phyloP scores from a whole-genome alignment of 2,329 filamentous ascomycete species.

The Diplodia intermedia region DNA sequence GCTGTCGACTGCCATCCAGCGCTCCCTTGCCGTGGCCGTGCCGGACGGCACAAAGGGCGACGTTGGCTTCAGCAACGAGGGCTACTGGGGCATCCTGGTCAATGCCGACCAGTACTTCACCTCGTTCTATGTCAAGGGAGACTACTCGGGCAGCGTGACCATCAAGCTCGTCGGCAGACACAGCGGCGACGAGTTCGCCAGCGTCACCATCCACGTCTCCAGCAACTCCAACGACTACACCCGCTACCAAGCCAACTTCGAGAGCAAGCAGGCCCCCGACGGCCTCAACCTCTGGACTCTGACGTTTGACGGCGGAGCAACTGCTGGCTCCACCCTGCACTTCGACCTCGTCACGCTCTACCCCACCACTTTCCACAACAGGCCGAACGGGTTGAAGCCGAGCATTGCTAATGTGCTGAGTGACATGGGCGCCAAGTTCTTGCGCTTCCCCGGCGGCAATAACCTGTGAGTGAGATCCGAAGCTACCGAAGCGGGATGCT shows the following conservation, averaged over 20 bases:
- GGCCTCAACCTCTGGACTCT: constrained; percentile 32
- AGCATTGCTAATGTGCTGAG: constrained; percentile 27
- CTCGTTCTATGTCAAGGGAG: constrained; percentile 38
- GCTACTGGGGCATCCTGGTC: constrained; percentile 34
- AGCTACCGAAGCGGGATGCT: neutral
- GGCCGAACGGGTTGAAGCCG: constrained; percentile 29
- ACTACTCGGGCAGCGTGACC: constrained; percentile 40
- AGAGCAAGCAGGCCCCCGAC: constrained; percentile 28
- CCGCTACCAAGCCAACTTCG: constrained; percentile 20
- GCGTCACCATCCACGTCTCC: constrained; percentile 5
- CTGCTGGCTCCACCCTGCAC: constrained; percentile 20
- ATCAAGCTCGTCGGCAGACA: constrained; percentile 26
- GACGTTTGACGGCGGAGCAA: constrained; percentile 28
- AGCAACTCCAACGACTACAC: constrained; percentile 5
- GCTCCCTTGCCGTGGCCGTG: constrained; percentile 30
- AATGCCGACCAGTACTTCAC: constrained; percentile 29
- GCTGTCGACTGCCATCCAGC: constrained; percentile 23
- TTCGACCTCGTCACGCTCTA: constrained; percentile 33
- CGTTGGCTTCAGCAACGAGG: constrained; percentile 33
- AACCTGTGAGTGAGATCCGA: constrained; percentile 50
- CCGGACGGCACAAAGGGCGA: constrained; percentile 18
- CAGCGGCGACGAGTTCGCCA: constrained; percentile 30
- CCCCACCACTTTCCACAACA: constrained; percentile 32
- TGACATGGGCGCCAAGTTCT: constrained; percentile 49
- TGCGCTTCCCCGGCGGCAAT: constrained; percentile 69